Base-by-base conservation (phyloP, 164 flowering plant genomes). In the Pachysandra terminalis region DNA sequence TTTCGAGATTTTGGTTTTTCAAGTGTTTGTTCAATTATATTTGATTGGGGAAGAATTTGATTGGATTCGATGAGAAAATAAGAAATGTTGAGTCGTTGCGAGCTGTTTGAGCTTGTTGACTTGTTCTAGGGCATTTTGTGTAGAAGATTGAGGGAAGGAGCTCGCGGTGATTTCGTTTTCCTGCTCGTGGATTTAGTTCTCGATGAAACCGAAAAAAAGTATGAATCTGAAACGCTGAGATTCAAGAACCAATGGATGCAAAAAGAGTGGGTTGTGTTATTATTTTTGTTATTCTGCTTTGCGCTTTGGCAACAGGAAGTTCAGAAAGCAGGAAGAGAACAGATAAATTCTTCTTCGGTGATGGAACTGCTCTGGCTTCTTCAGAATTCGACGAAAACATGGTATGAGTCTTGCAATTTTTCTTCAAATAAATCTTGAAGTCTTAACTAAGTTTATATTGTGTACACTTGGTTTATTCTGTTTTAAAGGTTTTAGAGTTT, bases 151-250 rank as follows among this genome's bases (percentile, higher is more conserved):
- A 45, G 17, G n/a, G n/a, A n/a, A 13, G 51, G 10, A 45, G 17
- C 15, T 5, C 2, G 51, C 17, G 9, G 16, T 45, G 51, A 3
- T 45, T 12, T 45, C 51, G 10, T 10, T 35, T 45, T 0, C 24
- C 9, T 48, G 67, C 21, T 41, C 19, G 24, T 37, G 41, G 67
- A 64, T 75, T 76, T 61, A 32, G 61, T 17, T 54, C 61, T 64
- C 64, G 69, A 74, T 79, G 78, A 77, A 57, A 80, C 77, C 83
- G 77, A 53, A 72, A 83, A 80, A 52, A 27, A 56, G 19, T 64
- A 51, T 51, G 53, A 55, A 63, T 49, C 41, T 65, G 67, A 32
- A 65, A 70, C 62, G 64, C 41, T 68, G 64, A n/a, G n/a, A 74
- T 72, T 49, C 69, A 63, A 61, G 61, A 27, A 57, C 62, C 59